phyloP scores from a whole-genome alignment of 2,329 filamentous ascomycete species.

The Alternaria sp. region DNA sequence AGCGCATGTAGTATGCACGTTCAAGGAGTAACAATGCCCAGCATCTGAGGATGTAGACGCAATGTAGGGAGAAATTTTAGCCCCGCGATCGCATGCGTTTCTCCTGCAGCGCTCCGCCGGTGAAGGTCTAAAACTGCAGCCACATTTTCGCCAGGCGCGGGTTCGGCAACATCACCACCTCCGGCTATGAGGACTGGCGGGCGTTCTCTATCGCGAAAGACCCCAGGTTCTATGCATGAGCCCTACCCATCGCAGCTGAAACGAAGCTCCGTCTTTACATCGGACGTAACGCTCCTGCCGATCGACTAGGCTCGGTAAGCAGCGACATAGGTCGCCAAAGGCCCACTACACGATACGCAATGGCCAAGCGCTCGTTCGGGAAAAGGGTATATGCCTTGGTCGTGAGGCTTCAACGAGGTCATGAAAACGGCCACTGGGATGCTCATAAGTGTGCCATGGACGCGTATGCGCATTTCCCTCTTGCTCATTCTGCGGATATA shows the following conservation, averaged over 20 bases:
- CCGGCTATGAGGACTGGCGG: not conserved
- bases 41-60: not conserved
- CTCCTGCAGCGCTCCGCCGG: not conserved
- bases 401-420: conserved; percentile 10
- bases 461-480: conserved; percentile 13
- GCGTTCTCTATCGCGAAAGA: not conserved
- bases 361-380: not conserved
- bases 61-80: not conserved
- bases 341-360: not conserved
- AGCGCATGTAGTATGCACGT: not conserved
- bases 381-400: not conserved
- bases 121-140: not conserved
- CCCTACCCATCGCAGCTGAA: not conserved
- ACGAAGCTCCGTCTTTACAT: not conserved
- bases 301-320: not conserved
- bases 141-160: not conserved
- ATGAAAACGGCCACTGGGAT: not conserved
- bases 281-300: not conserved
- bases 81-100: not conserved
- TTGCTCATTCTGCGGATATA: conserved; percentile 9
- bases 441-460: conserved; percentile 11
- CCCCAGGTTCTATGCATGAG: not conserved
- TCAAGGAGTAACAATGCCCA: not conserved
- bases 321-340: not conserved
- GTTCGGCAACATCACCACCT: not conserved